phyloP scores from a whole-genome alignment of 1,284 basidiomycete genomes.

The Naganishia sp. region DNA sequence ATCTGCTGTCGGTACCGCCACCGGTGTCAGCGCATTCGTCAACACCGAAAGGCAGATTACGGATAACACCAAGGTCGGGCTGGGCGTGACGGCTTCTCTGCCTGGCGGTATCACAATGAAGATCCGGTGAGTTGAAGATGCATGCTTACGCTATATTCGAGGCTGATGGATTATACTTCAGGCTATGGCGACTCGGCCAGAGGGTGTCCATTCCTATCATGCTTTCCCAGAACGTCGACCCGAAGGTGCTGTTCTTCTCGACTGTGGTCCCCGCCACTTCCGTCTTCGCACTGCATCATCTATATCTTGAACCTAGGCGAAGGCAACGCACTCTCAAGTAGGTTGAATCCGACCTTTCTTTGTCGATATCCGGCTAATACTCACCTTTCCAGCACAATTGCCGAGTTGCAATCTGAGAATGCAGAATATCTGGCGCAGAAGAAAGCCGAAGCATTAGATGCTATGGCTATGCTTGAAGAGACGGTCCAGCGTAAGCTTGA shows the following conservation, averaged over 20 bases:
- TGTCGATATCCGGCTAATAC: not conserved
- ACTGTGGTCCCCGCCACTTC: slow-evolving; percentile 61
- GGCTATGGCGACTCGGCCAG: slow-evolving; percentile 58
- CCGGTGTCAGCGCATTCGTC: slow-evolving; percentile 45
- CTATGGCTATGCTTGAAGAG: slow-evolving; percentile 54
- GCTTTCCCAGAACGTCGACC: slow-evolving; percentile 58
- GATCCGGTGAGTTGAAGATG: slow-evolving; percentile 37
- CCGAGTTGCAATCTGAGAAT: slow-evolving; percentile 62
- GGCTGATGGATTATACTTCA: slow-evolving; percentile 24
- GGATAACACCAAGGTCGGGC: slow-evolving; percentile 42
- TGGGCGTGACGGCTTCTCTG: slow-evolving; percentile 41
- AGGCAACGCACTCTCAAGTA: slow-evolving; percentile 57
- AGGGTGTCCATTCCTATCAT: slow-evolving; percentile 61
- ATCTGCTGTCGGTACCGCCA: slow-evolving; percentile 38
- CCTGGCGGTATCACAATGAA: slow-evolving; percentile 44
- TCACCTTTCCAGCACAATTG: slow-evolving; percentile 31
- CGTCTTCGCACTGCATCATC: slow-evolving; percentile 61
- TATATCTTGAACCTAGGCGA: slow-evolving; percentile 62
- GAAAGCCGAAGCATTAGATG: slow-evolving; percentile 63
- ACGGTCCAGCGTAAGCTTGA: slow-evolving; percentile 52
- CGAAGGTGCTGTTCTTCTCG: slow-evolving; percentile 57
- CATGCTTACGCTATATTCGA: not conserved
- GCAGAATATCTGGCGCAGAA: slow-evolving; percentile 64
- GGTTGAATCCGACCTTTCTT: slow-evolving; percentile 39
- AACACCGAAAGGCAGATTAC: slow-evolving; percentile 48